Base-by-base conservation (phyloP, 495 filamentous ascomycete genomes). In the Sabuloglossum arenarium region DNA sequence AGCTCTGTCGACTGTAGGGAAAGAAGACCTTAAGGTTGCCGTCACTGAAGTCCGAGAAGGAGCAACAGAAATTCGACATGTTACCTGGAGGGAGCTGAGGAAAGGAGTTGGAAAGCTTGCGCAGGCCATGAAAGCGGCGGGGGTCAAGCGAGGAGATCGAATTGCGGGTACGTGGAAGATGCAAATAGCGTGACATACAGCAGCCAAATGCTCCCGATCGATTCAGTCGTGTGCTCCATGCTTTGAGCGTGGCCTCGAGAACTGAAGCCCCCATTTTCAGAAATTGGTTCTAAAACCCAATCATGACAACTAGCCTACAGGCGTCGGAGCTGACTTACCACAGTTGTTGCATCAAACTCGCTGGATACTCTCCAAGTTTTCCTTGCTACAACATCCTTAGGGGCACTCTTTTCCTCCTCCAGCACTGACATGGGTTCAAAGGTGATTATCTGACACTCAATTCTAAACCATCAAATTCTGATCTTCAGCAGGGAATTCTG, bases 351-450 rank as follows among this genome's bases (percentile, higher is more conserved):
- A 9, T 74, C 76, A 29, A 88, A 88, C 57, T 79, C 76, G n/a
- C 70, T 87, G 42, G 82, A 88, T 63, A 86, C 85, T 3, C 60
- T 85, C 27, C 64, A 75, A 1, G 73, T 87, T 19, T 80, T 80
- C 59, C 65, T 85, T 52, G 85, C 81, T 1, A 71, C 77, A 0
- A 72, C 71, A 8, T 76, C 79, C 63, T 60, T 88, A 14, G 86
- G 86, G 0, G 85, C 73, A 14, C 65, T 91, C 19, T 86, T 87
- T 62, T 80, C 75, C 34, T 80, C 76, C 49, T 78, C 75, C 47
- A 83, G 79, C 27, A 89, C 85, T 0, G 86, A 91, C 69, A 89
- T 86, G 75, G 84, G 84, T 0, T 77, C 79, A 32, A 79, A 81
- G 53, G 53, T 54, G 53, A 39, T 4, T 19, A 19, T 16, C 21